Percentiles rank a stretch among this genome's conserved stretches.
phyloP scores from a whole-genome alignment of 306 rosid species.

The Citrullus mucosospermus region DNA sequence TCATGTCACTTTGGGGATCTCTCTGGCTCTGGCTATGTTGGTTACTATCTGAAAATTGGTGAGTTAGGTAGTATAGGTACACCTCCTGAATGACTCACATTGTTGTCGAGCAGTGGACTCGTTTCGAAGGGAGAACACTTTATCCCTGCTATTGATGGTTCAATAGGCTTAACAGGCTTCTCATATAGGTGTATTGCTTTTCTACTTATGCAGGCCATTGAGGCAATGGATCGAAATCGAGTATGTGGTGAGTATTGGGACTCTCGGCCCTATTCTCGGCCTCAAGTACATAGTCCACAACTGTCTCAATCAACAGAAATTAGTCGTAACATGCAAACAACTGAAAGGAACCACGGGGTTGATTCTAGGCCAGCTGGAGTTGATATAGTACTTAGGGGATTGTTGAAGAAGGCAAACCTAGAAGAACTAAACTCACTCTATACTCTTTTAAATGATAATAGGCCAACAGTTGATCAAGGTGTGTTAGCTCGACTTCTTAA shows the following conservation, averaged over 20 bases:
- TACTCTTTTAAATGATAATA: constrained; percentile 42
- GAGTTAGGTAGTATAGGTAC: background rate
- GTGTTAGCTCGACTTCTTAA: constrained; percentile 40
- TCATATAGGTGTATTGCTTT: background rate
- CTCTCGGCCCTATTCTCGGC: constrained; percentile 90
- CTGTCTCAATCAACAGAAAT: constrained; percentile 22
- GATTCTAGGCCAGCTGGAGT: constrained; percentile 18
- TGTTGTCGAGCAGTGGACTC: background rate
- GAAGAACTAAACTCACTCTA: constrained; percentile 66
- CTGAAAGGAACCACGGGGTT: constrained; percentile 1
- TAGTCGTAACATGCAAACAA: constrained; percentile 15
- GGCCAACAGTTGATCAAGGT: constrained; percentile 29
- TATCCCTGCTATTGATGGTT: background rate
- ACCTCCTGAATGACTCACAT: background rate
- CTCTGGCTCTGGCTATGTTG: background rate
- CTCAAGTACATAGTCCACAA: constrained; percentile 70
- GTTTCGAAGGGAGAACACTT: background rate
- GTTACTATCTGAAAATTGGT: background rate
- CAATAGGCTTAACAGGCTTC: background rate
- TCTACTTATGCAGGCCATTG: constrained; percentile 53
- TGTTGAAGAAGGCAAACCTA: constrained; percentile 51
- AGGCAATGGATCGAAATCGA: constrained; percentile 76
- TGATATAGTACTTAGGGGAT: constrained; percentile 30
- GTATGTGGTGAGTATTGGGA: constrained; percentile 88
- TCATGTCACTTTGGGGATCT: background rate